phyloP scores from a whole-genome alignment of 352 stramenopile species.

The Pythium periplocum region DNA sequence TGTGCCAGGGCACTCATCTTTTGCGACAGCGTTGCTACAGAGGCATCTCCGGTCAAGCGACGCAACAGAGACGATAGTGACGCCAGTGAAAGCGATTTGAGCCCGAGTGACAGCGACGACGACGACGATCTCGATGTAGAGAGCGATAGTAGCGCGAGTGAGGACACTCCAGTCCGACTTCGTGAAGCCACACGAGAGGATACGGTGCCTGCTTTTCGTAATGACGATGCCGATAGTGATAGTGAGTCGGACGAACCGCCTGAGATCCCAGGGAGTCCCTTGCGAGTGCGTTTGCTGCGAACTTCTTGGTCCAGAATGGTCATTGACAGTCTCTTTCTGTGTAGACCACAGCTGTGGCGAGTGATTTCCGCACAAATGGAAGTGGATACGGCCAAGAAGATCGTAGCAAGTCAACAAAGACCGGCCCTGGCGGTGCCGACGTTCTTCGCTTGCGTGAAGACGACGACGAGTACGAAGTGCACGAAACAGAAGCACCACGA shows the following conservation, averaged over 20 bases:
- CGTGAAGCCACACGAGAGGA: too few relatives aligned
- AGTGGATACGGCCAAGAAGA: too few relatives aligned
- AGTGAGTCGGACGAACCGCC: slow-evolving; percentile 43
- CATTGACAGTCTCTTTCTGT: too few relatives aligned
- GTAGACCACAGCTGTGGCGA: too few relatives aligned
- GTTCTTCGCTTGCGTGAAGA: slow-evolving; percentile 15
- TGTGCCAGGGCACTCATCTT: too few relatives aligned
- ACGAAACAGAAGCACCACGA: slow-evolving; percentile 45
- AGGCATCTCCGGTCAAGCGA: background rate
- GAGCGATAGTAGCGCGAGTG: background rate
- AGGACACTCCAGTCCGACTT: too few relatives aligned
- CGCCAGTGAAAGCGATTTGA: slow-evolving; percentile 14
- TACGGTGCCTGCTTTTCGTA: too few relatives aligned
- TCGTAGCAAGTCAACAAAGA: too few relatives aligned
- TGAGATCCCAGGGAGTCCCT: slow-evolving; percentile 63
- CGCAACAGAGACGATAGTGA: slow-evolving; percentile 11
- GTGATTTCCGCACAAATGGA: too few relatives aligned
- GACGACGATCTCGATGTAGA: slow-evolving; percentile 13
- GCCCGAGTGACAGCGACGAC: background rate
- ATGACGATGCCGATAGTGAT: background rate
- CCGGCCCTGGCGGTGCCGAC: background rate
- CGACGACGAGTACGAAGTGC: slow-evolving; percentile 54
- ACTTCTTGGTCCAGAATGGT: too few relatives aligned
- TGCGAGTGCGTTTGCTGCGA: slow-evolving; percentile 22
- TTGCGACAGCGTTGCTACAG: too few relatives aligned